These are phyloP conservation scores for Kodamaea sp. DNA, from an alignment of 1,139 yeast species.

Conservation along the genomic window DNA sequence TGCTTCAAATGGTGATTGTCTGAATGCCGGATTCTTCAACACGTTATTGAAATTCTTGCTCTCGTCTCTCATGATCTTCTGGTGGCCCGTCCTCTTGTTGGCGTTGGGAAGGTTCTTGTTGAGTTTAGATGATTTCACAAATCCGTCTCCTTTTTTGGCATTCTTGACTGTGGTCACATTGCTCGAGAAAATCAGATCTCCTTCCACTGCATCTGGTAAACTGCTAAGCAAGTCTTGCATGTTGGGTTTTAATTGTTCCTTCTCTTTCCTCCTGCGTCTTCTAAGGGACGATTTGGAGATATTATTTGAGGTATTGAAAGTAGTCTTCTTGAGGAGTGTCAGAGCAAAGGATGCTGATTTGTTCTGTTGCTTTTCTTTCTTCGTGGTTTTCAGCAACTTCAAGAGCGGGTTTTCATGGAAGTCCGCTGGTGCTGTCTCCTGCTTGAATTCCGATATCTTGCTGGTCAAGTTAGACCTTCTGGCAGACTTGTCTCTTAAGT, in stretches of 20 bases:
- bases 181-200: constrained; percentile 11
- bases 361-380: constrained; percentile 52
- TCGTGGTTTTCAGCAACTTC: constrained; percentile 53
- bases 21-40: constrained; percentile 51
- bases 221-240: constrained; percentile 61
- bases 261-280: constrained; percentile 64
- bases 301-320: constrained; percentile 37
- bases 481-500: constrained; percentile 37
- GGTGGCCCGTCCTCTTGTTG: constrained; percentile 55
- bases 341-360: constrained; percentile 34
- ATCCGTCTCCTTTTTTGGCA: constrained; percentile 13
- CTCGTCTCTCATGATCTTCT: constrained; percentile 54
- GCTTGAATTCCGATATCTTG: constrained; percentile 30
- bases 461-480: constrained; percentile 21
- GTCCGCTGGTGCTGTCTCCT: constrained; percentile 15
- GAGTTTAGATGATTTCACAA: constrained; percentile 23
- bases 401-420: constrained; percentile 52
- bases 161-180: constrained; percentile 10
- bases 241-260: constrained; percentile 64
- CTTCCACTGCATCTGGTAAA: constrained; percentile 41
- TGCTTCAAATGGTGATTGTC: constrained; percentile 59
- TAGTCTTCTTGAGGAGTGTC: constrained; percentile 28
- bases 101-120: constrained; percentile 62
- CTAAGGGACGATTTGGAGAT: constrained; percentile 66
- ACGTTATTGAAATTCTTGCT: constrained; percentile 55